A percentile compares a stretch with the other conserved stretches of the same genome.
Conservation (phyloP, 1,284 basidiomycete species). For the Cerrena zonata region DNA sequence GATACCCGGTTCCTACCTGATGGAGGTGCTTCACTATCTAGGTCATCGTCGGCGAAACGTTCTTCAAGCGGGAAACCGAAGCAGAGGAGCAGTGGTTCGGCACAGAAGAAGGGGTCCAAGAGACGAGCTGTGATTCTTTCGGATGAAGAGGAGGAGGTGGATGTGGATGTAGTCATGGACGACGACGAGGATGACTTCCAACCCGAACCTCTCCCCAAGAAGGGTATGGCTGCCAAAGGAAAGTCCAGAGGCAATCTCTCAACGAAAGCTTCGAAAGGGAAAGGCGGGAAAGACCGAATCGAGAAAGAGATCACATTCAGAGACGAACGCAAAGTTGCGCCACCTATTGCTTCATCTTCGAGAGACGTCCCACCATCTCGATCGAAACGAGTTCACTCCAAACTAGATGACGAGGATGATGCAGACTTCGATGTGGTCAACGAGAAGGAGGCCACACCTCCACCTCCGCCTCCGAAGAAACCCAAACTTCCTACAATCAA, state of each 20-base stretch:
- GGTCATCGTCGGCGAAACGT: neutral
- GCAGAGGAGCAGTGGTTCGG: neutral
- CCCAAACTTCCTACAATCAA: slow-evolving; percentile 67
- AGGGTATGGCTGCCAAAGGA: slow-evolving; percentile 19
- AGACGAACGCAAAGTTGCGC: slow-evolving; percentile 35
- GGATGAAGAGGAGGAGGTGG: slow-evolving; percentile 21
- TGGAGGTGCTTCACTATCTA: neutral
- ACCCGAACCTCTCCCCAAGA: slow-evolving; percentile 22
- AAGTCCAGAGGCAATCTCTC: slow-evolving; percentile 14
- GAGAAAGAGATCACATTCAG: slow-evolving; percentile 33
- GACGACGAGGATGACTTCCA: slow-evolving; percentile 34
- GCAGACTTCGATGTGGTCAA: slow-evolving; percentile 2
- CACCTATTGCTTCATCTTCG: slow-evolving; percentile 1
- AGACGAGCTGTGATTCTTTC: slow-evolving; percentile 16
- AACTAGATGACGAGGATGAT: slow-evolving; percentile 3
- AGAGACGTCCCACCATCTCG: neutral
- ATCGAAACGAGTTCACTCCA: slow-evolving; percentile 3
- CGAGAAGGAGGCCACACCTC: slow-evolving; percentile 3
- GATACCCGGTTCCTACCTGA: slow-evolving; percentile 11
- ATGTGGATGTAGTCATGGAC: slow-evolving; percentile 9
- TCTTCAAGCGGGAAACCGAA: neutral
- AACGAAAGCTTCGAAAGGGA: slow-evolving; percentile 25
- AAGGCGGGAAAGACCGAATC: slow-evolving; percentile 17
- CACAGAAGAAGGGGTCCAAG: slow-evolving; percentile 5
- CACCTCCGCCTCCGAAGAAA: slow-evolving; percentile 38